phyloP scores from a whole-genome alignment of 2,329 filamentous ascomycete species.

The Venturia oleaginea region DNA sequence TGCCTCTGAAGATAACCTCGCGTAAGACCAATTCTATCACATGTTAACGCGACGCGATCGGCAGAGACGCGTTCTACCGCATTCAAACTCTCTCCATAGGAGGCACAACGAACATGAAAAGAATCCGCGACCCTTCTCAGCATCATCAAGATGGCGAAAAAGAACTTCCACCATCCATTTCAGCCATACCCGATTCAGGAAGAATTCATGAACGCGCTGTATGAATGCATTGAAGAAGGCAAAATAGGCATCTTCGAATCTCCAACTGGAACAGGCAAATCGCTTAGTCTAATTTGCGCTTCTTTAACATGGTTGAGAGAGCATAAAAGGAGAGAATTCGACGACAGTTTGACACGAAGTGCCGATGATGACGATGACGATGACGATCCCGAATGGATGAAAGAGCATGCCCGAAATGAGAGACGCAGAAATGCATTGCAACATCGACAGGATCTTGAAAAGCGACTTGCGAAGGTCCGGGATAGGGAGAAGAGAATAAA shows the following conservation, averaged over 20 bases:
- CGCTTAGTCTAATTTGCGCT: constrained; percentile 80
- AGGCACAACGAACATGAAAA: neutral
- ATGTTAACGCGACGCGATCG: constrained; percentile 1
- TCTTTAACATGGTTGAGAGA: constrained; percentile 85
- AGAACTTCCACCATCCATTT: constrained; percentile 78
- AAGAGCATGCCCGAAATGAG: constrained; percentile 64
- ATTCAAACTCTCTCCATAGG: neutral
- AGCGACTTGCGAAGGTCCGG: constrained; percentile 55
- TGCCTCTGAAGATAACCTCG: too few relatives aligned
- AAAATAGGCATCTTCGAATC: constrained; percentile 86
- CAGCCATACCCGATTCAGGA: constrained; percentile 80
- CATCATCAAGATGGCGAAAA: constrained; percentile 14
- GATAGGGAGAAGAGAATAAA: constrained; percentile 52
- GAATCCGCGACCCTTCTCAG: neutral
- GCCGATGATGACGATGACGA: constrained; percentile 31
- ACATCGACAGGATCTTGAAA: constrained; percentile 64
- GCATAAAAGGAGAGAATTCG: constrained; percentile 55
- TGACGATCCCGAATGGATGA: constrained; percentile 77
- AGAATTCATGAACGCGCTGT: constrained; percentile 78
- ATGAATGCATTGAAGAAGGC: constrained; percentile 66
- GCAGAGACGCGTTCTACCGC: neutral
- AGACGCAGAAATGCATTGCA: constrained; percentile 58
- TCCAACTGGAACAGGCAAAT: constrained; percentile 87
- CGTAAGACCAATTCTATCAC: neutral
- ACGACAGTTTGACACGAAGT: constrained; percentile 43